Conservation (phyloP, 2,329 filamentous ascomycete genomes). For the Hymenoscyphus fraxineus region DNA sequence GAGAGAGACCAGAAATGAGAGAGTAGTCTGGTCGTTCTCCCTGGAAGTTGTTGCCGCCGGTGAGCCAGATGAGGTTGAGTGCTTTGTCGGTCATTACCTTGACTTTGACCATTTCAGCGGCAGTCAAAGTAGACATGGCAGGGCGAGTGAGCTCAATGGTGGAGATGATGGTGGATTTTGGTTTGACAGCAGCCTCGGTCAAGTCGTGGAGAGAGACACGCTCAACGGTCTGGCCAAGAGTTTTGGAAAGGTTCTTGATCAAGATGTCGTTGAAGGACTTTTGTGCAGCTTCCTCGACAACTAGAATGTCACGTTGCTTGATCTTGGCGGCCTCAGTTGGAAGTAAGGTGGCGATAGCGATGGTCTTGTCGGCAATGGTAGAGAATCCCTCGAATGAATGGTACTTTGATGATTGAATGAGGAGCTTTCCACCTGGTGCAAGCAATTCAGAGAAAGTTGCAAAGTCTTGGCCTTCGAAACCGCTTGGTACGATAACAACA, state of each 20-base stretch:
- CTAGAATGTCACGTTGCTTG: not conserved
- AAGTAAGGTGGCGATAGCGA: not conserved
- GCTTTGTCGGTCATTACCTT: constrained; percentile 5
- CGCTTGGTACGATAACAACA: not conserved
- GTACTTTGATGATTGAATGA: not conserved
- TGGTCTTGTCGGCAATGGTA: not conserved
- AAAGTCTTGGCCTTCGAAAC: not conserved
- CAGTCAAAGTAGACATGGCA: not conserved
- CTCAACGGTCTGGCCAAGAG: not conserved
- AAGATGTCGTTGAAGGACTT: not conserved
- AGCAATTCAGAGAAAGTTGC: not conserved
- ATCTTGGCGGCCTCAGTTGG: not conserved
- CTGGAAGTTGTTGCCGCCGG: constrained; percentile 4
- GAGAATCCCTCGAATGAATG: not conserved
- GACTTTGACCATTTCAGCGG: constrained; percentile 4
- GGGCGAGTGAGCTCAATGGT: constrained; percentile 5
- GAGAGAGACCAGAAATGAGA: constrained; percentile 7
- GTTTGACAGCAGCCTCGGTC: constrained; percentile 1
- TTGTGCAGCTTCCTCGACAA: not conserved
- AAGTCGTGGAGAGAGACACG: not conserved
- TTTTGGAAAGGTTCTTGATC: constrained; percentile 1
- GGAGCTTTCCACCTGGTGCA: not conserved
- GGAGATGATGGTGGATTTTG: constrained; percentile 2
- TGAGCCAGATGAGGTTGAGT: constrained; percentile 9
- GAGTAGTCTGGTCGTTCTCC: constrained; percentile 6